These are phyloP conservation scores for Isabelozyma heimii DNA, from an alignment of 805 yeast genomes.

Conservation along the genomic window DNA sequence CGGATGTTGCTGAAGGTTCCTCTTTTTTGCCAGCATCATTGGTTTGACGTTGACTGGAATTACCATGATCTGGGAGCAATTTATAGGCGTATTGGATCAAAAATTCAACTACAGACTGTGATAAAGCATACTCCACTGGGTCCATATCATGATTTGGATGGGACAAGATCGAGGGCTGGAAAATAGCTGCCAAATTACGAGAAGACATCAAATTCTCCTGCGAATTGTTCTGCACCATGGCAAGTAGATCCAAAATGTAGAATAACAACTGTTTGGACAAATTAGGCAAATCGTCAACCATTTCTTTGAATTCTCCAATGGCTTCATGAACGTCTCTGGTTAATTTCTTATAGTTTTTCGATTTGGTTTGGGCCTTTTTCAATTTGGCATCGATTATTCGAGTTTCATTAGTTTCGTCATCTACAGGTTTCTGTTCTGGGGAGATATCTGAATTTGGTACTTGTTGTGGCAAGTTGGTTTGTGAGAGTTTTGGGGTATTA, in stretches of 20 bases:
- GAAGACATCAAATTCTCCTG: constrained; percentile 87
- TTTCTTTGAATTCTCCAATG: constrained; percentile 63
- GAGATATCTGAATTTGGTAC: background rate
- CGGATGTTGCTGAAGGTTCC: background rate
- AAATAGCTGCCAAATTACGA: constrained; percentile 88
- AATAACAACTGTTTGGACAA: constrained; percentile 78
- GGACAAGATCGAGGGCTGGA: constrained; percentile 93
- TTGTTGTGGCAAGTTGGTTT: background rate
- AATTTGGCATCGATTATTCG: background rate
- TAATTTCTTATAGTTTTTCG: constrained; percentile 53
- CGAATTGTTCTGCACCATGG: constrained; percentile 79
- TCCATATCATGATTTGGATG: constrained; percentile 92
- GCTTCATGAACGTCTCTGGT: constrained; percentile 67
- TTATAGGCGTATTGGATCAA: constrained; percentile 82
- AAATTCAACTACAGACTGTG: constrained; percentile 84
- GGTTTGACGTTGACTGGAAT: background rate
- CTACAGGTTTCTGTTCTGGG: too few relatives aligned
- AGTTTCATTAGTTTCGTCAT: background rate
- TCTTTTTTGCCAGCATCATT: background rate
- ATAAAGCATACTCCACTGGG: constrained; percentile 86
- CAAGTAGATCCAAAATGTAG: constrained; percentile 81
- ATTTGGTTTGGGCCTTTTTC: constrained; percentile 27
- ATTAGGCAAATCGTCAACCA: constrained; percentile 71
- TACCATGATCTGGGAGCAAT: constrained; percentile 54
- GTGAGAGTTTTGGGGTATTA: background rate